These are phyloP conservation scores for Lichtheimia corymbifera DNA, from an alignment of 371 early-diverging fungal species.

Conservation along the genomic window DNA sequence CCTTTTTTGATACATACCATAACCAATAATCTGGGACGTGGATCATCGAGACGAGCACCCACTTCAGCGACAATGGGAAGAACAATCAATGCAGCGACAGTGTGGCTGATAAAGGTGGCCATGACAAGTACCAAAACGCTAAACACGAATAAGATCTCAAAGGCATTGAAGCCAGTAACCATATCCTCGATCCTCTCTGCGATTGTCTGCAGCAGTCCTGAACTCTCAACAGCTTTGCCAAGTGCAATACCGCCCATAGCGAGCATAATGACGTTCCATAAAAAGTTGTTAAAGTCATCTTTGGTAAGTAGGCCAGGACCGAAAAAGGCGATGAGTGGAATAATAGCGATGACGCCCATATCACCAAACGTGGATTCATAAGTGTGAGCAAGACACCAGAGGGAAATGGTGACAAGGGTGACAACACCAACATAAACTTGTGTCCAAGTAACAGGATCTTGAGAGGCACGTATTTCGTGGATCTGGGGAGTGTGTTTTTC, in stretches of 20 bases:
- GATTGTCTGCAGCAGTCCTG: constrained; percentile 76
- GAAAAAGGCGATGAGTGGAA: constrained; percentile 81
- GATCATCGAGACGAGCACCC: constrained; percentile 71
- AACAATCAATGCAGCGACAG: constrained; percentile 88
- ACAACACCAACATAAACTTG: constrained; percentile 68
- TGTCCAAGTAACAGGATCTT: constrained; percentile 58
- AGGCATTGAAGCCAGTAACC: constrained; percentile 68
- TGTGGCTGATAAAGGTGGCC: constrained; percentile 94
- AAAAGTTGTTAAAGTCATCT: constrained; percentile 81
- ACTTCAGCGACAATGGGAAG: constrained; percentile 82
- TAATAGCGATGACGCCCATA: constrained; percentile 81
- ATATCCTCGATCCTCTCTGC: constrained; percentile 65
- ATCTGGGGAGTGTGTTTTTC: constrained; percentile 61
- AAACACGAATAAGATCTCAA: constrained; percentile 70
- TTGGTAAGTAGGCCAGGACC: constrained; percentile 78
- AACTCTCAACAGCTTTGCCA: constrained; percentile 80
- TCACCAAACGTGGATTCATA: constrained; percentile 72
- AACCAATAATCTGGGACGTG: constrained; percentile 89
- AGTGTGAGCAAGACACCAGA: constrained; percentile 75
- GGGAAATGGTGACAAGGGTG: constrained; percentile 67
- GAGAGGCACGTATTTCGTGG: constrained; percentile 54
- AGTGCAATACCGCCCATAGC: constrained; percentile 89
- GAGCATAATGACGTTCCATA: constrained; percentile 82
- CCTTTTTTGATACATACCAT: constrained; percentile 53
- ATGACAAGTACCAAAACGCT: constrained; percentile 71